Percentiles rank a stretch among this genome's conserved stretches.
Evolutionary conservation across 371 early-diverging fungal species (phyloP).

Genomic region (Rhizomucor miehei): DNA sequence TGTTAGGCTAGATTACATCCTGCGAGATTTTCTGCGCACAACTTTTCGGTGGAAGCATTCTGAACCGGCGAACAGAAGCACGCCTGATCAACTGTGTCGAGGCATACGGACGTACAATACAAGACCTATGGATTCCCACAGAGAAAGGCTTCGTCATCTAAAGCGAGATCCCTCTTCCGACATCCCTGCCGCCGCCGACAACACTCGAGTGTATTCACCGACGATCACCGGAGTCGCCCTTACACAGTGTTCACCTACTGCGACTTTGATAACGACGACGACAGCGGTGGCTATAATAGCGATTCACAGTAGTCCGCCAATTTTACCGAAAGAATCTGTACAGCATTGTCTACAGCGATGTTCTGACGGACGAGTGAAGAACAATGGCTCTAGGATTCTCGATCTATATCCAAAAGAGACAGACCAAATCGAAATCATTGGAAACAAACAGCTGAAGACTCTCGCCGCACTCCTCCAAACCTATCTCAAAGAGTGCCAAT

Average conservation of each 20-base stretch:
- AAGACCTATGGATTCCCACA: neutral
- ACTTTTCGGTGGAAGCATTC: conserved; percentile 1
- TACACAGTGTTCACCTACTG: conserved; percentile 3
- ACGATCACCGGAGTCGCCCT: neutral
- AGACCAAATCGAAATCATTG: neutral
- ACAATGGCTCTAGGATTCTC: neutral
- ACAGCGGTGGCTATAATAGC: neutral
- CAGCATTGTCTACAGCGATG: neutral
- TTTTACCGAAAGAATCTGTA: conserved; percentile 1
- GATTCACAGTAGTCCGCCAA: conserved; percentile 2
- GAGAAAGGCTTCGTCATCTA: neutral
- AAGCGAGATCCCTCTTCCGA: neutral
- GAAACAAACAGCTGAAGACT: neutral
- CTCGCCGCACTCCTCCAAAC: neutral
- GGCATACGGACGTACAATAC: conserved; percentile 1
- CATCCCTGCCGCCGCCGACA: neutral
- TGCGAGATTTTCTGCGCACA: neutral
- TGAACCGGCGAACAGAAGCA: neutral
- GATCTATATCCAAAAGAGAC: conserved; percentile 1
- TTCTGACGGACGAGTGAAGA: neutral
- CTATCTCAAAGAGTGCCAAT: neutral
- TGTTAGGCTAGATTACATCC: no score
- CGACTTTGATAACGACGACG: neutral
- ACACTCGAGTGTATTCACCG: neutral
- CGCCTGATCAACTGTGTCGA: neutral